Evolutionary conservation across 164 flowering plant genomes (phyloP).

Genomic region (Piper betle): DNA sequence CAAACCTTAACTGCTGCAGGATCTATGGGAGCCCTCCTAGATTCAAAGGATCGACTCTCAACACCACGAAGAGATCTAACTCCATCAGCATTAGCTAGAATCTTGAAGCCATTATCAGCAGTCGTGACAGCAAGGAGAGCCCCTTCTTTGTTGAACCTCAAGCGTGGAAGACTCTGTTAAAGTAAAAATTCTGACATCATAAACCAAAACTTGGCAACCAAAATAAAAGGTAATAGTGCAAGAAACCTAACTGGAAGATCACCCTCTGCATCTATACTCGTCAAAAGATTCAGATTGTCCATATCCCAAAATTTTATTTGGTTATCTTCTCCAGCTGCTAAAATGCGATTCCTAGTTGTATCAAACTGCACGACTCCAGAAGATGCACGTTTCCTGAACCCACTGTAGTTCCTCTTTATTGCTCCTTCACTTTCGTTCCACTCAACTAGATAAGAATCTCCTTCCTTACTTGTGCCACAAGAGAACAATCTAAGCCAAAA

Average conservation of each 20-base stretch:
- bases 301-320: slow-evolving; percentile 94
- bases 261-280: slow-evolving; percentile 78
- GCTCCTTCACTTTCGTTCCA: slow-evolving; percentile 99
- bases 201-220: background rate
- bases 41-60: slow-evolving; percentile 51
- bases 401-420: slow-evolving; percentile 61
- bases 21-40: slow-evolving; percentile 42
- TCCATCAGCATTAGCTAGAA: slow-evolving; percentile 70
- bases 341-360: slow-evolving; percentile 68
- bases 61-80: slow-evolving; percentile 36
- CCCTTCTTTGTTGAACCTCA: slow-evolving; percentile 92
- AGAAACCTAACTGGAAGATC: slow-evolving; percentile 61
- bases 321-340: slow-evolving; percentile 88
- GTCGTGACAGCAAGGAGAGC: slow-evolving; percentile 77
- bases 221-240: background rate
- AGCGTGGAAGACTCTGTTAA: slow-evolving; percentile 63
- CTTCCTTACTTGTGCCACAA: slow-evolving; percentile 96
- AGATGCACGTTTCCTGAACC: slow-evolving; percentile 61
- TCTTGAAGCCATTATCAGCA: slow-evolving; percentile 72
- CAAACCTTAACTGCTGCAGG: slow-evolving; percentile 46
- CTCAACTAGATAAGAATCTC: slow-evolving; percentile 74
- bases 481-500: slow-evolving; percentile 57
- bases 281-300: slow-evolving; percentile 48
- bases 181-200: slow-evolving; percentile 7
- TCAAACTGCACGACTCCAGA: slow-evolving; percentile 85